Base-by-base conservation (phyloP, 179 eudicot species). In the Silene coronaria region DNA sequence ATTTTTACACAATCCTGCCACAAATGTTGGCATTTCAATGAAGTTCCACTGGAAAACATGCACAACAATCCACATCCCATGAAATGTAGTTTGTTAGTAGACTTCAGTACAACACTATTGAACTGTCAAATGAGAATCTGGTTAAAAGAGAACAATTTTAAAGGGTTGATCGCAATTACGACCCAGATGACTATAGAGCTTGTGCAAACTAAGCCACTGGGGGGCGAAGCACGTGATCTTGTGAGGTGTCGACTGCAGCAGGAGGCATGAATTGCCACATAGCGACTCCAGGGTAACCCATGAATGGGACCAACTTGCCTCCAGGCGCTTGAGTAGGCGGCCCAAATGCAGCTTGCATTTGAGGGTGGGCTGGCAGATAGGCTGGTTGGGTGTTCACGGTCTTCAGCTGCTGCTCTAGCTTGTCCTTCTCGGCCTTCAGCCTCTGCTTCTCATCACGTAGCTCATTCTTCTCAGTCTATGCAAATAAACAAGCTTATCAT, bases 181-280 rank as follows among this genome's bases (percentile, higher is more conserved):
- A 23, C 51, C 71, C 60, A 45, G 26, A 70, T 67, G 71, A 46
- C 79, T 80, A 73, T 4, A 63, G 73, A 48, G 66, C 32, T 61
- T 61, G 76, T 70, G 61, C 74, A 57, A 57, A 38, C 85, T 89
- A 92, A 74, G 97, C 97, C 75, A 92, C 96, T 3, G 93, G 96
- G 10, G 96, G 93, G 71, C 89, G 93, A 46, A 91, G 91, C 55
- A 83, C 88, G 34, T 90, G 96, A 81, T 91, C 97, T 71, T 89
- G 96, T 0, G 97, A 90, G 46, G 97, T 92, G 79, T 90, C 97
- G 19, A 92, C 93, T 3, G 90, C 83, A 60, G 96, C 88, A 70
- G 97, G 93, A 4, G 96, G 97, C 96, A 92, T 86, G 87, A 91
- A 91, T 79, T 90, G 97, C 97, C 97, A 91, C 96, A 91, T 92